Evolutionary conservation across 306 rosid species (phyloP).

Genomic region (Acmispon strigosus): DNA sequence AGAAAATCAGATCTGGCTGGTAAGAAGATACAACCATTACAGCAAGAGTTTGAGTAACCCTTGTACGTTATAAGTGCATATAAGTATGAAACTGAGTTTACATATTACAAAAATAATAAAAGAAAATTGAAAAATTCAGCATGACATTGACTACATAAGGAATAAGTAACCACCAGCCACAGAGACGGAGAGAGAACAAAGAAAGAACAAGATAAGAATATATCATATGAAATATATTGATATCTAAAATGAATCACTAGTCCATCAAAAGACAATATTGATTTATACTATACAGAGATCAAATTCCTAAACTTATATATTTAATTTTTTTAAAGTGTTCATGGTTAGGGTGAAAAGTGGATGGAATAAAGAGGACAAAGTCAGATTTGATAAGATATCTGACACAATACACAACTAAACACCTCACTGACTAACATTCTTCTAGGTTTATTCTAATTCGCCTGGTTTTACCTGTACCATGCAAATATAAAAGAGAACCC

Average conservation of each 20-base stretch:
- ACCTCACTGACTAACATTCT: background rate
- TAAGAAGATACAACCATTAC: background rate
- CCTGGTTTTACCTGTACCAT: background rate
- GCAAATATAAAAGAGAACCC: background rate
- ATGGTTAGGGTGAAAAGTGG: background rate
- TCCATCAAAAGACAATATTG: too few species aligned
- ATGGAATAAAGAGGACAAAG: background rate
- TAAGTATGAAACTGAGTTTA: background rate
- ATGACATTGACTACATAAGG: background rate
- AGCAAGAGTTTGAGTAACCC: background rate
- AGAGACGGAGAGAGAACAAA: background rate
- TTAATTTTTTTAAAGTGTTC: background rate
- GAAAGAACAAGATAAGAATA: background rate
- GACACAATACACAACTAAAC: background rate
- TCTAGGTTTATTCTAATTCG: background rate
- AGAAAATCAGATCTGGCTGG: background rate
- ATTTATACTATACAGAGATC: background rate
- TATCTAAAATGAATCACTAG: too few species aligned
- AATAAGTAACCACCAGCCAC: background rate
- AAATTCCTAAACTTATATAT: background rate
- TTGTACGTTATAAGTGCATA: background rate
- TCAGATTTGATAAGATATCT: background rate
- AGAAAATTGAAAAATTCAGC: background rate
- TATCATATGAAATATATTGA: background rate
- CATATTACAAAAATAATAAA: background rate